Evolutionary conservation across 2,329 filamentous ascomycete species (phyloP), one percentile per base, ranked within the genome.

Genomic region (Pseudogymnoascus sp.): DNA sequence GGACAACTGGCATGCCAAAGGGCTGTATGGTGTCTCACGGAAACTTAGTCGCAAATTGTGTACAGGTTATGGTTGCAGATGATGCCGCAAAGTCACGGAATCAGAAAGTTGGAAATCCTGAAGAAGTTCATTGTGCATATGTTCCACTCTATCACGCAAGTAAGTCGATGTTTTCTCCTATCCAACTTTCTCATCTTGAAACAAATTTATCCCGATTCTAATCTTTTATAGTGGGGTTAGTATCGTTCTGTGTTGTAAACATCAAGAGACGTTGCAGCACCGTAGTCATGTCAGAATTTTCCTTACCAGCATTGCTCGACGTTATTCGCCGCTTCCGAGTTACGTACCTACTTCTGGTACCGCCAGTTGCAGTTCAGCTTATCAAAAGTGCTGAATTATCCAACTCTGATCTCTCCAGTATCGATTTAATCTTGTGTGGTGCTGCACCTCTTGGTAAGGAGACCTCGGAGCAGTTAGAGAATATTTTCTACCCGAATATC

Each of bases 1-100:
- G 91, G 4, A 94, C 91, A 0, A 94, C 91, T 0, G 91, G 91
- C 6, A 80, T 91, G 3, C 89, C 91, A 10, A 95, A 94, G 73
- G 91, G 90, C 14, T 90, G 93, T n/a, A 85, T 89, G 74, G 88
- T 94, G 66, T 84, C 86, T n/a, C 91, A 95, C 74, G 77, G 79
- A 63, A 88, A 91, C 67, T 90, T 91, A 69, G 82, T 92, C 43
- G 81, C 89, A 77, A 86, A 85, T 70, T 89, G 92, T 72, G 76
- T 93, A 19, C 91, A 90, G 16, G 21, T 0, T 84, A 92, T 76
- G 92, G 89, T 69, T 88, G 91, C 71, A 86, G 86, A 11, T 87
- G 45, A 77, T 78, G 16, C 76, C 85, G 1, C 86, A 87, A 1
- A 83, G 90, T 10, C 95, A 92, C 73, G 78, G 93, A 64, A 92